phyloP scores from a whole-genome alignment of 306 rosid species.

The Leucaena leucocephala region DNA sequence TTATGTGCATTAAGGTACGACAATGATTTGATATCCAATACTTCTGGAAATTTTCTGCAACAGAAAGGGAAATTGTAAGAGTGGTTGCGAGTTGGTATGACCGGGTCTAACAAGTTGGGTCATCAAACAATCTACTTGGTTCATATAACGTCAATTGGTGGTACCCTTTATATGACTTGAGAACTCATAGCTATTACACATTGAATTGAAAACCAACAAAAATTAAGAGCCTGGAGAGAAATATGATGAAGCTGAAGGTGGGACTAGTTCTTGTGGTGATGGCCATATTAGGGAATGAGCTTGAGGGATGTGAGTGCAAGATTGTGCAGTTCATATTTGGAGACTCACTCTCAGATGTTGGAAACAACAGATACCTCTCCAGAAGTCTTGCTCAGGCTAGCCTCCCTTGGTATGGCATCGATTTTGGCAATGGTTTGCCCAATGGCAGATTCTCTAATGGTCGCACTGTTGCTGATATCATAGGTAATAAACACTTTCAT shows the following conservation, averaged over 20 bases:
- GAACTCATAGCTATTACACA: slow-evolving; percentile 7
- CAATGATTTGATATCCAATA: not conserved
- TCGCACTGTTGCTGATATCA: slow-evolving; percentile 88
- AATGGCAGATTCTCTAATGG: slow-evolving; percentile 97
- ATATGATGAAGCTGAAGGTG: slow-evolving; percentile 47
- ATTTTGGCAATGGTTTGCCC: slow-evolving; percentile 88
- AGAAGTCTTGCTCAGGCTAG: slow-evolving; percentile 84
- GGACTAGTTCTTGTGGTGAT: slow-evolving; percentile 21
- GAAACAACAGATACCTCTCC: slow-evolving; percentile 66
- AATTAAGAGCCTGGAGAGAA: not conserved
- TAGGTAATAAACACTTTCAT: slow-evolving; percentile 49
- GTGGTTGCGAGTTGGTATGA: slow-evolving; percentile 15
- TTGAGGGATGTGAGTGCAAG: slow-evolving; percentile 60
- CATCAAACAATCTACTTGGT: slow-evolving; percentile 52
- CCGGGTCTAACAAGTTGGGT: slow-evolving; percentile 9
- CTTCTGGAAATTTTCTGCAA: not conserved
- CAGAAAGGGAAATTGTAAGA: not conserved
- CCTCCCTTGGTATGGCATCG: slow-evolving; percentile 97
- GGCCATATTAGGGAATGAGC: slow-evolving; percentile 38
- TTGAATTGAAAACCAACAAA: not conserved
- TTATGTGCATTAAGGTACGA: not conserved
- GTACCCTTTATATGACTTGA: not conserved
- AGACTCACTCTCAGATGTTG: slow-evolving; percentile 85
- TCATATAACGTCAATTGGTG: slow-evolving; percentile 7
- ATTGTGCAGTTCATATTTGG: slow-evolving; percentile 91